Conservation (phyloP, 176 grass and related monocot species). For the Eragrostis nindensis region DNA sequence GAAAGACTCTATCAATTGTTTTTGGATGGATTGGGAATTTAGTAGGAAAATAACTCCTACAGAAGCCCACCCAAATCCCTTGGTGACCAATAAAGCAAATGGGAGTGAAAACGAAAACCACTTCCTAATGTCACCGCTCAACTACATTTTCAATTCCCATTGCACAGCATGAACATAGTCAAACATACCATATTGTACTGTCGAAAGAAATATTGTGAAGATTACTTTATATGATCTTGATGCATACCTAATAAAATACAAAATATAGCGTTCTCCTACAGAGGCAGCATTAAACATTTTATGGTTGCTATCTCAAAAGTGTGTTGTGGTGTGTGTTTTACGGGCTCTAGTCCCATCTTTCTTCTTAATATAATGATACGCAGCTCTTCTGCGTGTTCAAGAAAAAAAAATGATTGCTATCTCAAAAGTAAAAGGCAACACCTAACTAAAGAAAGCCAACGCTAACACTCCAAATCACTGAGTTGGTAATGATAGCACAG, state of each 20-base stretch:
- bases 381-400: too few relatives aligned
- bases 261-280: neutral
- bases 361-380: too few relatives aligned
- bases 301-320: neutral
- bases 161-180: neutral
- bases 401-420: neutral
- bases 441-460: conserved; percentile 9
- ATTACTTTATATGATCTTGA: neutral
- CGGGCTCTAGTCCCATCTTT: too few relatives aligned
- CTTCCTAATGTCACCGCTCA: neutral
- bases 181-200: neutral
- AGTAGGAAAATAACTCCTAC: conserved; percentile 1
- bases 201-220: neutral
- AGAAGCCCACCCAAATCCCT: neutral
- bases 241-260: neutral
- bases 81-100: neutral
- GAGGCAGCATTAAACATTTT: neutral
- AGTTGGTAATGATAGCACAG: conserved; percentile 8
- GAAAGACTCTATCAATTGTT: neutral
- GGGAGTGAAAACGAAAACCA: neutral
- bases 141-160: neutral
- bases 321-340: too few relatives aligned
- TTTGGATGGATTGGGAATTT: neutral
- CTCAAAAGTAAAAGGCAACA: neutral
- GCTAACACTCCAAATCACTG: neutral